Percentiles rank a stretch among this genome's conserved stretches.
phyloP scores from a whole-genome alignment of 495 filamentous ascomycete species.

The Penicillium mononematosum region DNA sequence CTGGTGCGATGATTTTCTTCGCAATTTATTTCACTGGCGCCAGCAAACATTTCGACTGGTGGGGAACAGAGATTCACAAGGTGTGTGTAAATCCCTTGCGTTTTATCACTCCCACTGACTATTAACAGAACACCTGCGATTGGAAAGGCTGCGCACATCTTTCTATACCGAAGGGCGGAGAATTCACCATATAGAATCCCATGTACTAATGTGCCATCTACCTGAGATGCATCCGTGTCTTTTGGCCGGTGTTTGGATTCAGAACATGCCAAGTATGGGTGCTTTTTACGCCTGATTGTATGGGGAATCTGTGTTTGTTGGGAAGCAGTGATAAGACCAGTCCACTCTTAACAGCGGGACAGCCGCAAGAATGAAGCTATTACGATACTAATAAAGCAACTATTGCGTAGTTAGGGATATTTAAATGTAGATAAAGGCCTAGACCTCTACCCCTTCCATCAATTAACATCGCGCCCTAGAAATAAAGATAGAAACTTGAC shows the following conservation, averaged over 20 bases:
- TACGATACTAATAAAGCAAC: neutral
- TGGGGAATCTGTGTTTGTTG: neutral
- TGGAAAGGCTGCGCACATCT: slow-evolving; percentile 26
- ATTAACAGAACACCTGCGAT: slow-evolving; percentile 25
- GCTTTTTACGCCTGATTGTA: neutral
- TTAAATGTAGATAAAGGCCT: neutral
- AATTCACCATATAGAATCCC: slow-evolving; percentile 16
- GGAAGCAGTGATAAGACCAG: neutral
- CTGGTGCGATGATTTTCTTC: slow-evolving; percentile 78
- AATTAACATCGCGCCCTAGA: too few relatives aligned
- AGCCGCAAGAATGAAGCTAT: neutral
- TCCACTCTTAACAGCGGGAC: neutral
- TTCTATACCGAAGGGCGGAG: slow-evolving; percentile 18
- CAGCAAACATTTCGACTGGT: slow-evolving; percentile 60
- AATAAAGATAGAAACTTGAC: too few relatives aligned
- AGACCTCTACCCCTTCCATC: too few relatives aligned
- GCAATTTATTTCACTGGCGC: slow-evolving; percentile 71
- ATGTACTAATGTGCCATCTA: neutral
- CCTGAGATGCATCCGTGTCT: neutral
- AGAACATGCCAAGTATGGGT: neutral
- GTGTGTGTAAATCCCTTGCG: slow-evolving; percentile 6
- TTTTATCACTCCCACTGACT: slow-evolving; percentile 1
- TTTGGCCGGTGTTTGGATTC: neutral
- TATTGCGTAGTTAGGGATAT: neutral
- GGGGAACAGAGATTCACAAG: slow-evolving; percentile 72